A percentile compares a stretch with the other conserved stretches of the same genome.
Conservation (phyloP, 257 asterid species). For the Solanum tarijense region DNA sequence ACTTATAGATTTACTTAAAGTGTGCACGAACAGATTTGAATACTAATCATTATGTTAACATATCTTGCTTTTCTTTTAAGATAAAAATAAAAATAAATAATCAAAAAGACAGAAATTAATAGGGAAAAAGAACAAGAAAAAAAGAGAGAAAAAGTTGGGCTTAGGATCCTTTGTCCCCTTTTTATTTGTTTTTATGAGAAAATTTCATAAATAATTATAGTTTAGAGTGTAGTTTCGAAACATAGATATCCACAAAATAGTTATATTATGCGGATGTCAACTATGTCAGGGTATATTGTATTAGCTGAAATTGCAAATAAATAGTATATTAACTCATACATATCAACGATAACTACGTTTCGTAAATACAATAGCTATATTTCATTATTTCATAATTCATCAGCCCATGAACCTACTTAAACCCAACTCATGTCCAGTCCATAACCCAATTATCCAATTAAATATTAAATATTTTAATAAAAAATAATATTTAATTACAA, state of each 20-base stretch:
- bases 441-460: background rate
- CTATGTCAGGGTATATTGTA: too few species aligned
- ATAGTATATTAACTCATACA: fast-evolving
- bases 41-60: background rate
- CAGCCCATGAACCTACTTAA: background rate
- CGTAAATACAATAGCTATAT: background rate
- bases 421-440: background rate
- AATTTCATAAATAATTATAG: background rate
- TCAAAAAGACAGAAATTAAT: background rate
- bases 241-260: background rate
- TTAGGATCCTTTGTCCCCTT: background rate
- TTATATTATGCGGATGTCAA: background rate
- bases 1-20: fast-evolving
- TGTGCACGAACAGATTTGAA: fast-evolving
- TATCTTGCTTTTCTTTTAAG: background rate
- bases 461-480: background rate
- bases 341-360: background rate
- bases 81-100: background rate
- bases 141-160: background rate
- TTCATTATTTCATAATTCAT: background rate
- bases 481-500: background rate
- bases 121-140: background rate
- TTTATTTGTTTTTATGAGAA: background rate
- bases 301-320: background rate
- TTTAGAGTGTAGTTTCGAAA: background rate